phyloP scores from a whole-genome alignment of 2,329 filamentous ascomycete genomes.

The Shiraia sp. region DNA sequence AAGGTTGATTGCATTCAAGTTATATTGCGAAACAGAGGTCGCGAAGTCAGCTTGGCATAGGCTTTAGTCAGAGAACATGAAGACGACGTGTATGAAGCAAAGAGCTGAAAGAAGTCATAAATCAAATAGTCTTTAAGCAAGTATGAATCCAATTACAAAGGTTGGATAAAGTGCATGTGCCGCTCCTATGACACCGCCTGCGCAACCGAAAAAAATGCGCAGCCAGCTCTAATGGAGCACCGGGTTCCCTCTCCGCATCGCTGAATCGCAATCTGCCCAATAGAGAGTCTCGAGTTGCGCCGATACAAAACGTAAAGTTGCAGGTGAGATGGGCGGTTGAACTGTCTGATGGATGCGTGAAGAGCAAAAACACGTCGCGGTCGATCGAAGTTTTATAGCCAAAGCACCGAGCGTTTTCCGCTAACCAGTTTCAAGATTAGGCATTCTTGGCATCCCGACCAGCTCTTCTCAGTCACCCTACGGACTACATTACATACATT shows the following conservation, averaged over 20 bases:
- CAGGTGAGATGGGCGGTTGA: constrained; percentile 43
- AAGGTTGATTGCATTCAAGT: constrained; percentile 40
- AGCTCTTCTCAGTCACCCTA: no score
- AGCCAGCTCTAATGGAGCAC: constrained; percentile 76
- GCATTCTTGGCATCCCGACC: no score
- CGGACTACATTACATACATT: no score
- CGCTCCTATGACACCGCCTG: constrained; percentile 84
- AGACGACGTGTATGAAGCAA: not conserved
- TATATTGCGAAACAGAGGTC: constrained; percentile 25
- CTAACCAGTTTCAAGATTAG: no score
- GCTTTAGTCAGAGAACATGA: not conserved
- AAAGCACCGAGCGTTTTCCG: no score
- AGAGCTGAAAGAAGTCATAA: no score
- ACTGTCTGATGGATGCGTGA: constrained; percentile 47
- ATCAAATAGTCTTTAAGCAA: no score
- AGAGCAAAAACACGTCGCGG: no score
- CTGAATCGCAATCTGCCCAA: constrained; percentile 59
- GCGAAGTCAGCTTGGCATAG: constrained; percentile 37
- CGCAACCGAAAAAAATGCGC: constrained; percentile 68
- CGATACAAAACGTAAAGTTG: constrained; percentile 45
- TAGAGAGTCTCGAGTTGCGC: constrained; percentile 31
- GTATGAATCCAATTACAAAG: no score
- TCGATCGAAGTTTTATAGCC: no score
- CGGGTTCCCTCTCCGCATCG: constrained; percentile 60
- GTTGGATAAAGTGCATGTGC: no score